Base-by-base conservation (phyloP, 495 filamentous ascomycete genomes). In the Halenospora varia region DNA sequence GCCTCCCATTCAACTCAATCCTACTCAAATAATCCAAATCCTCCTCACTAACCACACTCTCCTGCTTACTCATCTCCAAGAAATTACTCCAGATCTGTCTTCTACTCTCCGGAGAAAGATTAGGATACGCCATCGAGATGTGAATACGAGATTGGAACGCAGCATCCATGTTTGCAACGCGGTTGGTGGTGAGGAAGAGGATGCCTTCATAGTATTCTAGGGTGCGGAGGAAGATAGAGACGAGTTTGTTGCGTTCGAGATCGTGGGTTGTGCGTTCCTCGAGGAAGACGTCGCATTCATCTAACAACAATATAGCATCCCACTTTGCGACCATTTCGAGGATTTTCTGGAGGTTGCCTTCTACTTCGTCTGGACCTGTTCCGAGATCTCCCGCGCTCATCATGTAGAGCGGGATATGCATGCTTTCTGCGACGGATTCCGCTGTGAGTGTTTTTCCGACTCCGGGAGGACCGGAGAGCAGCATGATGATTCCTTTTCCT, bases 361-460 rank as follows among this genome's bases (percentile, higher is more conserved):
- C 91, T 6, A 96, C 76, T 20, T 75, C 81, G 18, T 82, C 73
- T 0, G 86, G 80, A 63, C 90, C 83, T 0, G 85, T 92, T 44
- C 90, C 90, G 1, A 95, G 73, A 61, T 92, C 89, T 24, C 89
- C 89, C 2, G 87, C 87, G 50, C 78, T 83, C 57, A 92, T 88
- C 81, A 85, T 88, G 66, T 94, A 94, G 3, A 96, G 73, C 2
- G 90, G 91, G 24, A 87, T 83, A 60, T 85, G 80, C 40, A 94
- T 82, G 6, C 88, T 78, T 67, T 93, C 90, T 2, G 86, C 85
- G 57, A 95, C 92, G 2, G 87, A 84, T 64, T 95, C 90, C 0
- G 89, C 91, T 0, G 91, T 96, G 0, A 96, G 75, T 0, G 90
- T 95, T 74, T 95, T 96, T 26, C 90, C 90, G 0, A 88, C 90